Conservation (phyloP, 108 stramenopile genomes). For the Thalassiosira profunda region DNA sequence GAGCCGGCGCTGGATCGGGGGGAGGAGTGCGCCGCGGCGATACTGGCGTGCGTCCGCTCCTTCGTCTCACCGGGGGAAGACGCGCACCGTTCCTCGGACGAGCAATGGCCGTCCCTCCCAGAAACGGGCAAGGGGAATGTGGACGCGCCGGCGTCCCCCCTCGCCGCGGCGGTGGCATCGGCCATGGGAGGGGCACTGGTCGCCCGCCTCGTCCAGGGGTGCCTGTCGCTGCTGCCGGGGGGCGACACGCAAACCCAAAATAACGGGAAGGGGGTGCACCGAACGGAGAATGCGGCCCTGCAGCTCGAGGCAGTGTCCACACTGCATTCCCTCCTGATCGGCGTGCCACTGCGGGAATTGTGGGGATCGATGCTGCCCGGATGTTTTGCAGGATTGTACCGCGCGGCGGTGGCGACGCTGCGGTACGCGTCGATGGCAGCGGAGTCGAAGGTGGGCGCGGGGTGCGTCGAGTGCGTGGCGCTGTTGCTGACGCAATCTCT, state of each 20-base stretch:
- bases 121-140: too few species aligned
- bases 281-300: conserved; percentile 11
- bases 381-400: conserved; percentile 46
- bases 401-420: conserved; percentile 16
- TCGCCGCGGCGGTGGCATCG: conserved; percentile 20
- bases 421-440: conserved; percentile 21
- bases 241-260: neutral
- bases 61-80: conserved; percentile 3
- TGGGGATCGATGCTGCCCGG: conserved; percentile 51
- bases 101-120: too few species aligned
- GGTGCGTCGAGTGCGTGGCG: conserved; percentile 15
- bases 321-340: conserved; percentile 17
- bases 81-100: too few species aligned
- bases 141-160: neutral
- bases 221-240: conserved; percentile 27
- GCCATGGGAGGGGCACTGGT: conserved; percentile 49
- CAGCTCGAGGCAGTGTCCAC: conserved; percentile 39
- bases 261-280: neutral
- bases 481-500: conserved; percentile 22
- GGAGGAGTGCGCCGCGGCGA: conserved; percentile 38
- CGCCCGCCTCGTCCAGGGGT: conserved; percentile 41
- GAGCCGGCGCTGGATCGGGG: conserved; percentile 29
- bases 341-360: conserved; percentile 24
- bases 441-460: conserved; percentile 29
- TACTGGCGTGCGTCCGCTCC: conserved; percentile 24